These are phyloP conservation scores for Medicago arabica DNA, from an alignment of 306 rosid genomes.

Conservation along the genomic window DNA sequence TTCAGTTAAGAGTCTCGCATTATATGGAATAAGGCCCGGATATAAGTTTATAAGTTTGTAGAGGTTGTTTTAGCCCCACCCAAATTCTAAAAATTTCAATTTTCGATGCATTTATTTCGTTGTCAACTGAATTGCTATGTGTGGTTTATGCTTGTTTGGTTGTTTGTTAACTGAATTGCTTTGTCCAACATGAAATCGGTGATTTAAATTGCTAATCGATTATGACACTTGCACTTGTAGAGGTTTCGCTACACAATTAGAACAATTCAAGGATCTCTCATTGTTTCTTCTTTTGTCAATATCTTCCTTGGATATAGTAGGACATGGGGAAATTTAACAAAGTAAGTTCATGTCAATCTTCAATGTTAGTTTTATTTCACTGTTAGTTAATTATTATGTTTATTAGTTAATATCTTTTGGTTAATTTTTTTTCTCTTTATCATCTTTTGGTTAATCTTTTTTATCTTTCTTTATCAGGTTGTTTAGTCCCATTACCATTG, in stretches of 20 bases:
- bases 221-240: conserved; percentile 53
- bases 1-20: background rate
- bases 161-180: conserved; percentile 15
- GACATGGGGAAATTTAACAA: conserved; percentile 75
- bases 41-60: background rate
- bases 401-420: conserved; percentile 19
- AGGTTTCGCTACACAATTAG: conserved; percentile 73
- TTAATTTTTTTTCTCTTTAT: conserved; percentile 28
- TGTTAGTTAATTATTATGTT: background rate
- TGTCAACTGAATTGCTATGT: background rate
- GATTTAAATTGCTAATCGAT: conserved; percentile 13
- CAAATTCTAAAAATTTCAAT: background rate
- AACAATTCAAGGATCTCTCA: conserved; percentile 90
- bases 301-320: conserved; percentile 78
- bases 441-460: conserved; percentile 45
- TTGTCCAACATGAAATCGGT: conserved; percentile 17
- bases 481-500: conserved; percentile 73
- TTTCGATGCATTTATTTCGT: conserved; percentile 2
- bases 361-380: background rate
- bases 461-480: conserved; percentile 52
- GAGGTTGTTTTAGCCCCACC: background rate
- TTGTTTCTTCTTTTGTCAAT: conserved; percentile 79
- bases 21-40: background rate
- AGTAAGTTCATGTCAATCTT: conserved; percentile 50
- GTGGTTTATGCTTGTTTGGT: background rate